phyloP scores from a whole-genome alignment of 2,329 filamentous ascomycete species.

The Colletotrichum tanaceti region DNA sequence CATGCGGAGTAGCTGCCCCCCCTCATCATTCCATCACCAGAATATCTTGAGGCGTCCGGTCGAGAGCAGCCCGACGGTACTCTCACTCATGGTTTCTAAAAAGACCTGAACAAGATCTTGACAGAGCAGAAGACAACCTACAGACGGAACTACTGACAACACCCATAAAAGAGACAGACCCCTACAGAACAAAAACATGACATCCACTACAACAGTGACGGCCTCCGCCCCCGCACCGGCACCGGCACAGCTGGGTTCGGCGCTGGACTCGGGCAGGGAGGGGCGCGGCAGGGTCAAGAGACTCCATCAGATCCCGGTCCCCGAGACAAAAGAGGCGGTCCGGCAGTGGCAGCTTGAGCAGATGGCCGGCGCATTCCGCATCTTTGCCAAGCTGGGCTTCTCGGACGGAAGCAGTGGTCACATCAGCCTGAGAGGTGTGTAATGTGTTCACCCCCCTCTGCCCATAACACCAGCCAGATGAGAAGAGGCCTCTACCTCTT shows the following conservation, averaged over 20 bases:
- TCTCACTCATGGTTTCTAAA: no score
- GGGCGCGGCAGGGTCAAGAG: conserved; percentile 34
- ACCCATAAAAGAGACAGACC: not conserved
- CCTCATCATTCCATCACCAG: not conserved
- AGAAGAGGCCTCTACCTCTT: no score
- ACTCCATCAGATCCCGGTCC: conserved; percentile 37
- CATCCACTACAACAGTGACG: conserved; percentile 19
- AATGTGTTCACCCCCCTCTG: no score
- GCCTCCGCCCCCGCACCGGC: conserved; percentile 17
- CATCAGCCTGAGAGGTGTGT: conserved; percentile 53
- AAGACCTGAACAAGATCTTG: not conserved
- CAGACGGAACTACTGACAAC: not conserved
- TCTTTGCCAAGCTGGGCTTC: conserved; percentile 60
- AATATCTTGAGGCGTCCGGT: not conserved
- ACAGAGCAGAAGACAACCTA: not conserved
- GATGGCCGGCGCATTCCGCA: conserved; percentile 60
- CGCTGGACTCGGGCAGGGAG: conserved; percentile 23
- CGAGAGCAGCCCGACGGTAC: no score
- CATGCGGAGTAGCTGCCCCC: conserved; percentile 23
- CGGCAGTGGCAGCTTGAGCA: conserved; percentile 54
- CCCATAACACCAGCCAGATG: not conserved
- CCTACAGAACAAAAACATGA: conserved; percentile 16
- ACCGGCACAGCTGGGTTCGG: conserved; percentile 19
- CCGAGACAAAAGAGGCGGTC: conserved; percentile 43
- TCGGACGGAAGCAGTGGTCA: conserved; percentile 60